phyloP scores from a whole-genome alignment of 257 asterid genomes.

The Capsicum baccatum region DNA sequence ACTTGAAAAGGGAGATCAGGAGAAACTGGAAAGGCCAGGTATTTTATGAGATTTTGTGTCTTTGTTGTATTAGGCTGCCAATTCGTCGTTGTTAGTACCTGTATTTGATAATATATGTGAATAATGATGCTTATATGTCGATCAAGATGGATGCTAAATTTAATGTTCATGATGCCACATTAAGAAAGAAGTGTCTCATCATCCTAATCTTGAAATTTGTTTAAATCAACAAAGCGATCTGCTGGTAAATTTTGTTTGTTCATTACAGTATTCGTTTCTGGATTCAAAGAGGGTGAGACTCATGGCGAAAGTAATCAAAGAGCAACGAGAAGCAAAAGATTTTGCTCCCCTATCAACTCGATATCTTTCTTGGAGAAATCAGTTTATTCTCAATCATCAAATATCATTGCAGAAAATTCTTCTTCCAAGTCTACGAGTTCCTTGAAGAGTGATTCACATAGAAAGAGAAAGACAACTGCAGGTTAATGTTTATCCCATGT shows the following conservation, averaged over 20 bases:
- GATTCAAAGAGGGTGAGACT: conserved; percentile 24
- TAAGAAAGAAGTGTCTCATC: not conserved
- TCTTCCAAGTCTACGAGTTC: conserved; percentile 34
- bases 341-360: conserved; percentile 31
- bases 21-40: conserved; percentile 48
- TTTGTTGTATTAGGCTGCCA: not conserved
- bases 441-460: not conserved
- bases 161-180: not conserved
- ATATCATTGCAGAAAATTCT: conserved; percentile 24
- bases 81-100: not conserved
- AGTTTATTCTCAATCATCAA: conserved; percentile 28
- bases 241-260: not conserved
- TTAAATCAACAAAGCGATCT: not conserved
- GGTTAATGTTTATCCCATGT: conserved; percentile 38
- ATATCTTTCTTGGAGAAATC: conserved; percentile 26
- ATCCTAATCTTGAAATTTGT: not conserved
- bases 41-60: not conserved
- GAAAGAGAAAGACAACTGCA: conserved; percentile 26
- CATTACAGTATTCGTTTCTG: not conserved
- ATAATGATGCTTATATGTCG: not conserved
- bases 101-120: not conserved
- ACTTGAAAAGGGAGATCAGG: conserved; percentile 42
- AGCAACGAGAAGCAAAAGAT: conserved; percentile 43
- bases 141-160: not conserved
- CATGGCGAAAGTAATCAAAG: conserved; percentile 30